These are phyloP conservation scores for Penicillium sp. DNA, from an alignment of 2,329 filamentous ascomycete species.

Conservation along the genomic window DNA sequence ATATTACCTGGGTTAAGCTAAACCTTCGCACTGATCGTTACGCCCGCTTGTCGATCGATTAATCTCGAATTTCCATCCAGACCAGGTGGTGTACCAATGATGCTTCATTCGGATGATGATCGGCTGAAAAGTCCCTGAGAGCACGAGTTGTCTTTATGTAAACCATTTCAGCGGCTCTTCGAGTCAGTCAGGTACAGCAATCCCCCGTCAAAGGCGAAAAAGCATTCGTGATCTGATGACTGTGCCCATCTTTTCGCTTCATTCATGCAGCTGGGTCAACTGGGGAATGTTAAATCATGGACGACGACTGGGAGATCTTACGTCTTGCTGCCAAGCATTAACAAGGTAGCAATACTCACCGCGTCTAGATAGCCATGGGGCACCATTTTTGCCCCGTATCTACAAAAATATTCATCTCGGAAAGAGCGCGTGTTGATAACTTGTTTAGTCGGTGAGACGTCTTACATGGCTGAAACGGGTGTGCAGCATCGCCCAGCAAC, in stretches of 20 bases:
- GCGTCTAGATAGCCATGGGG: slow-evolving; percentile 39
- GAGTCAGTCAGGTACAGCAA: no score
- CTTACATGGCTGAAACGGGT: slow-evolving; percentile 64
- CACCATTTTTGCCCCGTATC: slow-evolving; percentile 38
- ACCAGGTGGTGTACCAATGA: not conserved
- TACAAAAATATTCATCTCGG: slow-evolving; percentile 4
- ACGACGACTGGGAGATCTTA: slow-evolving; percentile 23
- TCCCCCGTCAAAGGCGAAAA: no score
- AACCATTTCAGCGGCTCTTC: slow-evolving; percentile 28
- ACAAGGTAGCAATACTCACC: slow-evolving; percentile 30
- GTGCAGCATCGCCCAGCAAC: slow-evolving; percentile 68
- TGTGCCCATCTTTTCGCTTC: not conserved
- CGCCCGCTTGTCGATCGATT: not conserved
- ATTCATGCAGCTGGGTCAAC: slow-evolving; percentile 28
- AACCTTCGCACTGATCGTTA: not conserved
- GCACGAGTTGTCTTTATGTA: not conserved
- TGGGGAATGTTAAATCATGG: slow-evolving; percentile 26
- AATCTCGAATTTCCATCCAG: not conserved
- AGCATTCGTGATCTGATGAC: no score
- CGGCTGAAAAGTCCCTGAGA: no score
- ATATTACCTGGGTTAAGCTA: not conserved
- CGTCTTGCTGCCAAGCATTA: slow-evolving; percentile 22
- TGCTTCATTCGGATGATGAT: no score
- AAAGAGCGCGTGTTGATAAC: no score
- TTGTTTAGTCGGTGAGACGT: not conserved